Percentiles rank a stretch among this genome's conserved stretches.
Evolutionary conservation across 2,329 filamentous ascomycete genomes (phyloP).

Genomic region (Septoria petroselini): DNA sequence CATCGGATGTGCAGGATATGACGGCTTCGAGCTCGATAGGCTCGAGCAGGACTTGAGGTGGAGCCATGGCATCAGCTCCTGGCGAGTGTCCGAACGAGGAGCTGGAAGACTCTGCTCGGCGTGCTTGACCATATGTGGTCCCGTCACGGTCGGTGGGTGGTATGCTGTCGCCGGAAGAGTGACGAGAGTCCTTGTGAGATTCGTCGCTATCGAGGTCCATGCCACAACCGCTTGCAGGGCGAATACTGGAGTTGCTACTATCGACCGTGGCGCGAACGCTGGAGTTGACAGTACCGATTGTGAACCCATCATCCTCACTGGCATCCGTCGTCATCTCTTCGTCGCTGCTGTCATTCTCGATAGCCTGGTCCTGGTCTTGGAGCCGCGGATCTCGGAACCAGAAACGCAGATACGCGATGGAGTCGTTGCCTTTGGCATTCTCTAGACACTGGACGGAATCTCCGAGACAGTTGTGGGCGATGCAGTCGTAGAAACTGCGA

Average conservation of each 20-base stretch:
- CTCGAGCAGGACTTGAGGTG: conserved; percentile 27
- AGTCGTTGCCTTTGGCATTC: conserved; percentile 84
- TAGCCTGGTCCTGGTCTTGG: conserved; percentile 40
- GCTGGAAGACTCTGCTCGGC: conserved; percentile 39
- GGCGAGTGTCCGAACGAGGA: conserved; percentile 36
- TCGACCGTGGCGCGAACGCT: conserved; percentile 38
- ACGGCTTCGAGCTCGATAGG: conserved; percentile 78
- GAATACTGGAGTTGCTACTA: conserved; percentile 32
- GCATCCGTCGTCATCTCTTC: conserved; percentile 50
- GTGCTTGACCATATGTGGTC: conserved; percentile 45
- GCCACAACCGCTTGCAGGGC: conserved; percentile 8
- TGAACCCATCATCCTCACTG: conserved; percentile 51
- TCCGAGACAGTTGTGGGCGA: conserved; percentile 70
- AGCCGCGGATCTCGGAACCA: conserved; percentile 73
- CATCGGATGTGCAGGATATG: conserved; percentile 87
- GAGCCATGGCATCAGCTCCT: conserved; percentile 24
- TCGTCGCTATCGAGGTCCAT: conserved; percentile 26
- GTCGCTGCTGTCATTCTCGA: conserved; percentile 42
- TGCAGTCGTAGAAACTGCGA: conserved; percentile 84
- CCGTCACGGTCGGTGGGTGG: conserved; percentile 41
- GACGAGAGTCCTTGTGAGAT: conserved; percentile 31
- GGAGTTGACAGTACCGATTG: conserved; percentile 40
- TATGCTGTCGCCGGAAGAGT: conserved; percentile 48
- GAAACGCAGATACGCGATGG: conserved; percentile 84
- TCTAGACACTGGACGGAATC: conserved; percentile 78